Evolutionary conservation across 2,329 filamentous ascomycete genomes (phyloP), one percentile per base, ranked within the genome.

Genomic region (Colletotrichum theobromicola): DNA sequence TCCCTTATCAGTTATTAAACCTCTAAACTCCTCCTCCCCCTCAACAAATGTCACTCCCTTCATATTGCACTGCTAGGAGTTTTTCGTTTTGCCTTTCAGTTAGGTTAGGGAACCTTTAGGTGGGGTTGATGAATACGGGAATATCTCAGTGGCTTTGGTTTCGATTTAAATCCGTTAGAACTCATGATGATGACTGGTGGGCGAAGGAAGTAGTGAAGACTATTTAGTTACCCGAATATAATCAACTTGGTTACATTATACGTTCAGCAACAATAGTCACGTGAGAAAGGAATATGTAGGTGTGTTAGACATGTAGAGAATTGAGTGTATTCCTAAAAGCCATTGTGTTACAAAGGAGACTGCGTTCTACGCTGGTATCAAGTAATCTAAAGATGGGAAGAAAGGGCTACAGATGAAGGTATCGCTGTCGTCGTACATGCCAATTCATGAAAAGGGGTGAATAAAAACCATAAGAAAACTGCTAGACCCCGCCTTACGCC

Each of bases 281-380:
- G n/a, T n/a, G n/a, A n/a, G n/a, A n/a, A n/a, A n/a, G n/a, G n/a
- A n/a, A n/a, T n/a, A n/a, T n/a, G n/a, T n/a, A n/a, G n/a, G n/a
- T n/a, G n/a, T n/a, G n/a, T n/a, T n/a, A n/a, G n/a, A n/a, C n/a
- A n/a, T n/a, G n/a, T n/a, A n/a, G 42, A 21, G 42, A 21, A 7
- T 50, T 21, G n/a, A 21, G n/a, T 50, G 12, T 13, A 8, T 30
- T n/a, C 16, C 12, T 24, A 15, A 4, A n/a, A 2, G 7, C 16
- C 1, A 62, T 12, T 28, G 16, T 28, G 21, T 62, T n/a, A 46
- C 42, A 69, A 63, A 69, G 5, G 16, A 55, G 12, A 70, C 6
- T 70, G 67, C 58, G 60, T 24, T 73, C 66, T 50, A 37, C 60
- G 60, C 50, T 74, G 67, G 71, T 74, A 74, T 74, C 71, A 70